A percentile compares a stretch with the other conserved stretches of the same genome.
Conservation (phyloP, 352 stramenopile genomes). For the Globisporangium paddicum region DNA sequence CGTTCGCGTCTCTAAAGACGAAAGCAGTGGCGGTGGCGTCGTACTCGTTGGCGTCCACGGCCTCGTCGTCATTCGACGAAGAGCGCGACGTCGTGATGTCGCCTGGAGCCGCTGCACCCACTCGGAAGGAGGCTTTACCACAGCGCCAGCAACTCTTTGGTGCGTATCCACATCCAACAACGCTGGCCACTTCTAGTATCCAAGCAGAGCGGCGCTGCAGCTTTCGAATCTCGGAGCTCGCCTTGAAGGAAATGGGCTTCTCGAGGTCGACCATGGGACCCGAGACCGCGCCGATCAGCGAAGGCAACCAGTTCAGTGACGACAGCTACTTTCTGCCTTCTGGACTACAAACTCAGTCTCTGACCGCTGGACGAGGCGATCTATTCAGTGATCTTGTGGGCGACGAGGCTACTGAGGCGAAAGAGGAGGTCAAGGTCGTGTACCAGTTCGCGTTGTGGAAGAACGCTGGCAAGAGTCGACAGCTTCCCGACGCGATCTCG, state of each 20-base stretch:
- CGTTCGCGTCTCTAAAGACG: not conserved
- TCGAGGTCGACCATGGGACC: constrained; percentile 21
- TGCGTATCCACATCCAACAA: not conserved
- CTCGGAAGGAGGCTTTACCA: not conserved
- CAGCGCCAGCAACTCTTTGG: not conserved
- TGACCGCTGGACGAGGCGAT: not conserved
- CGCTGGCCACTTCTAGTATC: constrained; percentile 5
- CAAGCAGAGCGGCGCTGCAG: constrained; percentile 48
- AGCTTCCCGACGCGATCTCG: constrained; percentile 47
- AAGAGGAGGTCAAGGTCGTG: constrained; percentile 22
- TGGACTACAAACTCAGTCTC: not conserved
- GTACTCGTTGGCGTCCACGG: constrained; percentile 1
- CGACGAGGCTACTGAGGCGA: constrained; percentile 7
- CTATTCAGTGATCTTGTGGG: not conserved
- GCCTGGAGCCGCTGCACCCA: not conserved
- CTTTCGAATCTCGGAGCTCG: constrained; percentile 54
- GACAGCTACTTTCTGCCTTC: not conserved
- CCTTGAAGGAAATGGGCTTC: constrained; percentile 43
- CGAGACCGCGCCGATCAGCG: constrained; percentile 15
- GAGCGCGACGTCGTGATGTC: not conserved
- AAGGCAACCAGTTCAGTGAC: constrained; percentile 7
- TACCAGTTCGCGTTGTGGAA: constrained; percentile 62
- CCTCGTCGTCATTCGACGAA: not conserved
- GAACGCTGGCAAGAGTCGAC: constrained; percentile 34
- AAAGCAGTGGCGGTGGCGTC: not conserved